Evolutionary conservation across 257 asterid species (phyloP).

Genomic region (Catharanthus roseus): DNA sequence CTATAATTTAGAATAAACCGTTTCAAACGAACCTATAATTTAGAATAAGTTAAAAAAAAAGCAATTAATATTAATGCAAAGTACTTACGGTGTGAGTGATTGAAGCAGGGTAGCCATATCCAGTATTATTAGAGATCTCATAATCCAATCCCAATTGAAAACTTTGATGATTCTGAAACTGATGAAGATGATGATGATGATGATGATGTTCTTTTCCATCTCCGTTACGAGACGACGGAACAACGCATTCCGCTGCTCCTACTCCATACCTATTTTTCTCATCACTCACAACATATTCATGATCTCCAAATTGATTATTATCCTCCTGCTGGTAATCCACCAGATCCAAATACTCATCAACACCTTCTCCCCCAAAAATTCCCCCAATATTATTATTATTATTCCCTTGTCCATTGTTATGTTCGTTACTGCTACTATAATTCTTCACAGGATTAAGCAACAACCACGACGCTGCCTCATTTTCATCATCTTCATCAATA

Average conservation of each 20-base stretch:
- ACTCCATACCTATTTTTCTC: too few species aligned
- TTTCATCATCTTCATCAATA: slow-evolving; percentile 43
- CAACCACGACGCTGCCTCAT: slow-evolving; percentile 75
- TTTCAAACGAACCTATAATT: too few species aligned
- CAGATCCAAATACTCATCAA: slow-evolving; percentile 57
- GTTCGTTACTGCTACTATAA: slow-evolving; percentile 4
- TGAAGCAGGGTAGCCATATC: slow-evolving; percentile 38
- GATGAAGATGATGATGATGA: slow-evolving; percentile 21
- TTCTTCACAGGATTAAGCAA: slow-evolving; percentile 44
- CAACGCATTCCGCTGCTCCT: slow-evolving; percentile 30
- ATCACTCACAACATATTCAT: slow-evolving; percentile 8
- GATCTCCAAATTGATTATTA: slow-evolving; percentile 26
- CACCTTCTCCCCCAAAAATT: slow-evolving; percentile 34
- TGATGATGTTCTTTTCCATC: slow-evolving; percentile 25
- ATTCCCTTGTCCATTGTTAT: too few species aligned
- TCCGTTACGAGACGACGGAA: slow-evolving; percentile 40
- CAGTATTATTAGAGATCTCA: slow-evolving; percentile 29
- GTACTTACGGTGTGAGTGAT: slow-evolving; percentile 50
- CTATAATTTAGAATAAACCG: too few species aligned
- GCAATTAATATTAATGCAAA: too few species aligned
- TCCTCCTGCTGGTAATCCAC: slow-evolving; percentile 32
- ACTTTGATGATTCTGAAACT: slow-evolving; percentile 19
- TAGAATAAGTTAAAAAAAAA: too few species aligned
- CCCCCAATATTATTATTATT: not conserved
- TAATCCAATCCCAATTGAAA: slow-evolving; percentile 42